phyloP scores from a whole-genome alignment of 2,329 filamentous ascomycete genomes.

The Tolypocladium sp. region DNA sequence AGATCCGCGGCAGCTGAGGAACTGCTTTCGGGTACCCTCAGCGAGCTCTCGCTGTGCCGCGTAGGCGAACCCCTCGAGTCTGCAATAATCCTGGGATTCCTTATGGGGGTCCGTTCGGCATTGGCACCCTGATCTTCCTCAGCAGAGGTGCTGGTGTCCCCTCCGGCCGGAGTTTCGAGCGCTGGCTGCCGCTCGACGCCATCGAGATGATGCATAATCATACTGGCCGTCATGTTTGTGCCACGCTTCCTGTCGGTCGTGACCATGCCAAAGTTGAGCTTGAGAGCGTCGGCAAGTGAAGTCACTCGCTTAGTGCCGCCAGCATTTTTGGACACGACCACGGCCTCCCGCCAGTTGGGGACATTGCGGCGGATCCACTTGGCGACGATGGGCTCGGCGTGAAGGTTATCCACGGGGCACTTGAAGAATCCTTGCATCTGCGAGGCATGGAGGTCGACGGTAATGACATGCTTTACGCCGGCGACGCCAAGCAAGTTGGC shows the following conservation, averaged over 20 bases:
- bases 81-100: constrained; percentile 23
- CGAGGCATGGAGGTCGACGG: constrained; percentile 90
- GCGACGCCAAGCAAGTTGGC: constrained; percentile 90
- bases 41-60: constrained; percentile 17
- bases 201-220: constrained; percentile 63
- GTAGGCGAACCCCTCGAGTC: constrained; percentile 36
- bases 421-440: constrained; percentile 99
- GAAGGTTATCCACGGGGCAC: constrained; percentile 93
- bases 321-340: constrained; percentile 96
- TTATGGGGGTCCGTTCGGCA: constrained; percentile 10
- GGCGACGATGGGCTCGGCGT: constrained; percentile 89
- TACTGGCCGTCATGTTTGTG: constrained; percentile 68
- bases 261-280: constrained; percentile 96
- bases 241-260: constrained; percentile 69
- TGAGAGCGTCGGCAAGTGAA: constrained; percentile 87
- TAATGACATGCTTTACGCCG: constrained; percentile 95
- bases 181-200: constrained; percentile 40
- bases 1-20: constrained; percentile 6
- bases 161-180: constrained; percentile 22
- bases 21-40: constrained; percentile 7
- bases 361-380: constrained; percentile 93
- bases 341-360: constrained; percentile 77
- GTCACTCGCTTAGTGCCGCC: constrained; percentile 96
- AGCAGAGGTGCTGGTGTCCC: constrained; percentile 8
- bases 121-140: constrained; percentile 11